These are phyloP conservation scores for Exophiala dermatitidis DNA, from an alignment of 2,329 filamentous ascomycete genomes.

Conservation along the genomic window DNA sequence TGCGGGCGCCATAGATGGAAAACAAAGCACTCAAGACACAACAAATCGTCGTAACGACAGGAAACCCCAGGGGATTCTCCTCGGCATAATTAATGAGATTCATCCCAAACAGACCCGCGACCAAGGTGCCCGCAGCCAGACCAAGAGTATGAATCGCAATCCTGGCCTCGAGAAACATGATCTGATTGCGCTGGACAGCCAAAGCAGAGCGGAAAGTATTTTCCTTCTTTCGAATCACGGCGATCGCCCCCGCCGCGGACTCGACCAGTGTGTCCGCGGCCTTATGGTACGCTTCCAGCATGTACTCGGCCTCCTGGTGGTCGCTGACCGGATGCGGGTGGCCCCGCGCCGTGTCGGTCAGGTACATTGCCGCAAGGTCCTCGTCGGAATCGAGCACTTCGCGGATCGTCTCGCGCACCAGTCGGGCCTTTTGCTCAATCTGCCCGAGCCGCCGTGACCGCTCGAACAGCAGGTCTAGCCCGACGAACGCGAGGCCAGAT, in stretches of 20 bases:
- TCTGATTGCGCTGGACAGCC: constrained; percentile 35
- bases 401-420: constrained; percentile 32
- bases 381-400: constrained; percentile 34
- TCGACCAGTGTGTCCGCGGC: constrained; percentile 33
- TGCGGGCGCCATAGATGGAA: constrained; percentile 28
- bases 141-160: constrained; percentile 35
- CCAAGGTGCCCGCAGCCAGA: constrained; percentile 32
- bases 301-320: constrained; percentile 35
- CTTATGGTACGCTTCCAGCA: constrained; percentile 35
- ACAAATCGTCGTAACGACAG: constrained; percentile 18
- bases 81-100: constrained; percentile 36
- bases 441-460: constrained; percentile 26
- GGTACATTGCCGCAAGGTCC: constrained; percentile 35
- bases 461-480: constrained; percentile 30
- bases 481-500: constrained; percentile 14
- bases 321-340: constrained; percentile 29
- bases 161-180: constrained; percentile 35
- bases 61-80: constrained; percentile 31
- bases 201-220: constrained; percentile 32
- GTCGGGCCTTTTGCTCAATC: constrained; percentile 32
- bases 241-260: constrained; percentile 27
- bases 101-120: constrained; percentile 35
- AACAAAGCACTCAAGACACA: constrained; percentile 25
- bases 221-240: constrained; percentile 31
- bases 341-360: constrained; percentile 31